phyloP scores from a whole-genome alignment of 306 rosid species.

The Rosa rugosa region DNA sequence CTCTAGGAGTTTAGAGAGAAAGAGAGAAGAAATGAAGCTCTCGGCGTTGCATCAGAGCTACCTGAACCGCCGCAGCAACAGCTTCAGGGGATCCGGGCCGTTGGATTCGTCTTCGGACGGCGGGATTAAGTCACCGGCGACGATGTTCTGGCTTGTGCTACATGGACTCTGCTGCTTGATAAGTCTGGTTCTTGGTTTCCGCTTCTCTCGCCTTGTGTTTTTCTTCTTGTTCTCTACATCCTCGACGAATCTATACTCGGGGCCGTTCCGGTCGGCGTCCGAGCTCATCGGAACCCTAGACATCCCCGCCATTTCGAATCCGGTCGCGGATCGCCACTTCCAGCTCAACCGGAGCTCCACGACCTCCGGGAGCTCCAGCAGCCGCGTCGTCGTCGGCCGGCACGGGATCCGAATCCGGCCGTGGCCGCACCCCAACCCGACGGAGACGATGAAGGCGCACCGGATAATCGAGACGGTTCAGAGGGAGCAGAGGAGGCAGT shows the following conservation, averaged over 20 bases:
- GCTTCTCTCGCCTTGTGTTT: conserved; percentile 96
- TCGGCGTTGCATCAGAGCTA: conserved; percentile 89
- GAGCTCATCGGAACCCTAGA: conserved; percentile 45
- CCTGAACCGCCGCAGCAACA: conserved; percentile 67
- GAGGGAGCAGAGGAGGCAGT: conserved; percentile 82
- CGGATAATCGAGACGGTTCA: conserved; percentile 85
- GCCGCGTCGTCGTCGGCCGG: conserved; percentile 92
- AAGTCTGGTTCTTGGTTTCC: conserved; percentile 89
- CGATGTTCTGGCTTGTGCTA: conserved; percentile 79
- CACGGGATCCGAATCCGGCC: conserved; percentile 99
- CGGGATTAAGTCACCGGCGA: conserved; percentile 67
- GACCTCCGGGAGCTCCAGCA: conserved; percentile 30
- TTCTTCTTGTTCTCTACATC: conserved; percentile 82
- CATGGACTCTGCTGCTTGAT: conserved; percentile 93
- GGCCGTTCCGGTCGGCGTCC: conserved; percentile 62
- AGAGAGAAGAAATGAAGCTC: conserved; percentile 64
- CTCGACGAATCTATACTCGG: conserved; percentile 51
- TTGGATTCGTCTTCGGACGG: conserved; percentile 66
- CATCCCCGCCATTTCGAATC: conserved; percentile 29
- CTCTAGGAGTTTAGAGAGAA: conserved; percentile 7
- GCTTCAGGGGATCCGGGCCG: conserved; percentile 68
- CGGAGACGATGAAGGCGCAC: conserved; percentile 95
- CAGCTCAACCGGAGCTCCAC: conserved; percentile 44
- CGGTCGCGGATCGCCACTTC: conserved; percentile 21
- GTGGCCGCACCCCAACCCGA: conserved; percentile 98